Evolutionary conservation across 352 stramenopile species (phyloP).

Genomic region (Pythium phragmitis): DNA sequence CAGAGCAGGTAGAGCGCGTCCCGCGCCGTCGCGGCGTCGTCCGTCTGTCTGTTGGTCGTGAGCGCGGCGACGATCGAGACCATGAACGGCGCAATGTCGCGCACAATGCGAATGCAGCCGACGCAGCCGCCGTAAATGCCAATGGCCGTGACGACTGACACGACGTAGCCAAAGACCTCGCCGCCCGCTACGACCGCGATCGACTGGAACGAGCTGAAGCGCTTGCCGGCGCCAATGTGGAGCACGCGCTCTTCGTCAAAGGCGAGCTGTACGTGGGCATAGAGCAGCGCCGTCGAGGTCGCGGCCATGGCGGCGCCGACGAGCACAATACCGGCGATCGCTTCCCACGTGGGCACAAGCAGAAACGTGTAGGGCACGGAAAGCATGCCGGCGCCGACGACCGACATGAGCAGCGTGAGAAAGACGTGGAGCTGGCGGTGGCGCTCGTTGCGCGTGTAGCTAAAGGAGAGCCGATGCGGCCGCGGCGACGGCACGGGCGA

Average conservation of each 20-base stretch:
- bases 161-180: slow-evolving; percentile 42
- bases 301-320: slow-evolving; percentile 58
- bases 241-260: slow-evolving; percentile 40
- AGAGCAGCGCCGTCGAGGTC: slow-evolving; percentile 56
- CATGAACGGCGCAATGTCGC: slow-evolving; percentile 69
- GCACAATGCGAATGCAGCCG: slow-evolving; percentile 65
- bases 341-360: slow-evolving; percentile 40
- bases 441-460: slow-evolving; percentile 32
- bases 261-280: slow-evolving; percentile 52
- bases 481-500: slow-evolving; percentile 54
- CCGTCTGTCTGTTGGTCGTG: slow-evolving; percentile 28
- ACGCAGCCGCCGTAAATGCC: slow-evolving; percentile 78
- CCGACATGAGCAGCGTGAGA: slow-evolving; percentile 76
- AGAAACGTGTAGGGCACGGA: slow-evolving; percentile 74
- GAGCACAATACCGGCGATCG: slow-evolving; percentile 39
- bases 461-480: slow-evolving; percentile 53
- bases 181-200: slow-evolving; percentile 57
- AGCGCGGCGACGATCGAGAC: slow-evolving; percentile 36
- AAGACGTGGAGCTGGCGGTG: slow-evolving; percentile 65
- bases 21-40: slow-evolving; percentile 21
- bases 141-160: slow-evolving; percentile 67
- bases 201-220: slow-evolving; percentile 66
- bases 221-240: slow-evolving; percentile 49
- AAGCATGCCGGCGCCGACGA: slow-evolving; percentile 70
- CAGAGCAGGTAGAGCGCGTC: slow-evolving; percentile 57